Evolutionary conservation across 352 stramenopile species (phyloP), one percentile per base, ranked within the genome.

Genomic region (Phytopythium aichiense): DNA sequence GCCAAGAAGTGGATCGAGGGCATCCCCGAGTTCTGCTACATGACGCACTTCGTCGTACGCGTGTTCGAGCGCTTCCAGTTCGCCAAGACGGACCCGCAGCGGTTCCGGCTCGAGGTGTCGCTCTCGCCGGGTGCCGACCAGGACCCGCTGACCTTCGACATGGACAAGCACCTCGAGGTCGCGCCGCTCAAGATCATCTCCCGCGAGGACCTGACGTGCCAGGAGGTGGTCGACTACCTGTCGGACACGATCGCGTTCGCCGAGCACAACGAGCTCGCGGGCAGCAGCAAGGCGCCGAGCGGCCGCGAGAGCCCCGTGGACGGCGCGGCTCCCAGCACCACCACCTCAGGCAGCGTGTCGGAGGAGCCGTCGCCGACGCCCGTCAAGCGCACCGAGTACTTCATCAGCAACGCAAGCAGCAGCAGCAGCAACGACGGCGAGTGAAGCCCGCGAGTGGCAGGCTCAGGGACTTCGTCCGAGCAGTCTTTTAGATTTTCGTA

Each of bases 31-130:
- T 79, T 99, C 11, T 99, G 97, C 76, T 99, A 99, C 78, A 93
- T 99, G 64, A 99, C 97, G 22, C 98, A 99, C 66, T 98, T 99
- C 64, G 94, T 99, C 1, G 94, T 99, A 40, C 92, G 98, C 33
- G 83, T 99, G 31, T 99, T 99, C 66, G 98, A 99, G 83, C 89
- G 83, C 33, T 84, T 89, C 51, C 79, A 89, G 63, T 89, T 78
- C 60, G 68, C 79, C 2, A 58, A 75, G 13, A 71, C 77, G 33
- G 80, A 95, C 42, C 83, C 84, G 59, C 76, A 89, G 60, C 83
- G 87, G 12, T 95, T 93, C 71, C 83, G 87, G 7, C 67, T 95
- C 30, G 87, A 95, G 70, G 88, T 95, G 43, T 90, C 87, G n/a
- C 77, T 95, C 15, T 94, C 84, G 25, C 84, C 83, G 0, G 87